Evolutionary conservation across 2,329 filamentous ascomycete genomes (phyloP), one percentile per base, ranked within the genome.

Genomic region (Nemania abortiva): DNA sequence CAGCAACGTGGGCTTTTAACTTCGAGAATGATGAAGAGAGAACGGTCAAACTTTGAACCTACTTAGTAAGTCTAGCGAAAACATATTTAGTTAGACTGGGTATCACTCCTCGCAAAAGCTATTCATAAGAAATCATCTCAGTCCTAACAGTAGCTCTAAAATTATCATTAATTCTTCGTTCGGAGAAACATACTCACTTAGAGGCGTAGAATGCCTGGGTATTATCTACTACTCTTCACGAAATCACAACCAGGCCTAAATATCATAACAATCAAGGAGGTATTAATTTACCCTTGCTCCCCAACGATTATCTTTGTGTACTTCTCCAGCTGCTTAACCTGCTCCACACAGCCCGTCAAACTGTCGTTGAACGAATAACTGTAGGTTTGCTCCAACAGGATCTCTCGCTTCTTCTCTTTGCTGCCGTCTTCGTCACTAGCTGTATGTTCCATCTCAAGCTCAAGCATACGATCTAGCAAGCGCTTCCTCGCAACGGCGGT

Each of bases 221-320:
- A 59, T 54, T 34, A 57, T 59, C 4, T 22, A 24, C 15, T 29
- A 9, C n/a, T 37, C 6, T 68, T 68, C 4, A 49, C 58, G 34
- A 77, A 77, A 22, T 75, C 74, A 29, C 76, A 76, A 47, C 81
- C 79, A 62, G 82, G 82, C 6, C 82, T 83, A 15, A 27, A 24
- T 24, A 9, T n/a, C 27, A 73, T 50, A 74, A 68, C 57, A 57
- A 29, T 52, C 3, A 27, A 59, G n/a, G 15, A 4, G 3, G 22
- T 6, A 50, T 24, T 9, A 27, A 57, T 54, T 27, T 24, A 66
- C 80, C 83, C 82, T 73, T 85, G 83, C 75, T 89, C 87, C 15
- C 88, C 87, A 39, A 87, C 84, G 70, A 89, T 87, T 55, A 85
- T 82, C 76, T 88, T 89, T 1, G 86, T 88, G 67, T 84, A 88